phyloP scores from a whole-genome alignment of 2,329 filamentous ascomycete species.

The Colletotrichum magnum region DNA sequence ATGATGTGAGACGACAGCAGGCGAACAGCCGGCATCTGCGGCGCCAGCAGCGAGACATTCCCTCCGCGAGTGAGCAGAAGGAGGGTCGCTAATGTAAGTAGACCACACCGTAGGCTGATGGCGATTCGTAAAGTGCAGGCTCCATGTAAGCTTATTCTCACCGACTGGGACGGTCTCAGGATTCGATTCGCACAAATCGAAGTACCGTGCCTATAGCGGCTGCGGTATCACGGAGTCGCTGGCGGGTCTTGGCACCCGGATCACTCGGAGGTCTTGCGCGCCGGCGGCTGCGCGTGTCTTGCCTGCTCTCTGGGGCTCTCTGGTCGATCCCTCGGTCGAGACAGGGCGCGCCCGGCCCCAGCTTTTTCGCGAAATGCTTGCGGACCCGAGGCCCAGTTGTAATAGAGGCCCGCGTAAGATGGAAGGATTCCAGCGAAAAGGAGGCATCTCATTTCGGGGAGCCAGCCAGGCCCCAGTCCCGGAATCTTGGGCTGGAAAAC shows the following conservation, averaged over 20 bases:
- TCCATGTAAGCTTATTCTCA: constrained; percentile 36
- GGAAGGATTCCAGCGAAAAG: constrained; percentile 15
- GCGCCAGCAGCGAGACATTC: not conserved
- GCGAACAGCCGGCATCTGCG: constrained; percentile 8
- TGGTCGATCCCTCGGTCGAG: constrained; percentile 4
- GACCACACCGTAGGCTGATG: not conserved
- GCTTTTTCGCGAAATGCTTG: not conserved
- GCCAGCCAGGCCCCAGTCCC: constrained; percentile 24
- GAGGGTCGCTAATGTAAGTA: constrained; percentile 2
- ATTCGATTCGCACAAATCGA: constrained; percentile 14
- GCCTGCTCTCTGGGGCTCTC: not conserved
- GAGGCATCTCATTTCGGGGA: constrained; percentile 36
- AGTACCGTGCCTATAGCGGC: constrained; percentile 8
- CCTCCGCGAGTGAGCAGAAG: not conserved
- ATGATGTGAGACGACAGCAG: constrained; percentile 36
- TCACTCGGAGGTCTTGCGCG: constrained; percentile 37
- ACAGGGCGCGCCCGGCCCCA: constrained; percentile 28
- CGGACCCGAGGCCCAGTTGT: constrained; percentile 17
- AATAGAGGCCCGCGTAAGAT: not conserved
- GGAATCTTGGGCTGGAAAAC: constrained; percentile 31
- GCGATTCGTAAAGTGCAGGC: constrained; percentile 16
- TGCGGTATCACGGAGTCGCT: constrained; percentile 34
- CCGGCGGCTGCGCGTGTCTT: constrained; percentile 27
- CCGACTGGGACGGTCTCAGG: constrained; percentile 8
- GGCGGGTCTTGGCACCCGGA: constrained; percentile 38